A percentile compares a stretch with the other conserved stretches of the same genome.
Evolutionary conservation across 2,329 filamentous ascomycete species (phyloP).

Genomic region (Aureobasidium uvarum): DNA sequence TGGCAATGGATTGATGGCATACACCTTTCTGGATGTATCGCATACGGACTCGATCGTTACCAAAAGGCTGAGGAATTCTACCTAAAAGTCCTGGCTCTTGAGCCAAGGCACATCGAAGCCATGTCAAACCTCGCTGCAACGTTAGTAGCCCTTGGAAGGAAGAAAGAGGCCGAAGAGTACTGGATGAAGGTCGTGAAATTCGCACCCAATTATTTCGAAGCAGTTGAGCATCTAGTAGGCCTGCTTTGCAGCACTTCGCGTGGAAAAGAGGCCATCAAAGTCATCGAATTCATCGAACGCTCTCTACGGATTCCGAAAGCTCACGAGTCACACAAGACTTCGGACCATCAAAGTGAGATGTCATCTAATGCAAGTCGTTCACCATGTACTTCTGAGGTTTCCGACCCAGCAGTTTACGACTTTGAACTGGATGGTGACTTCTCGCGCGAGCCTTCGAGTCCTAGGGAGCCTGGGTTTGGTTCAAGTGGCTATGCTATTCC

Average conservation of each 20-base stretch:
- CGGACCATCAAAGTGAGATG: conserved; percentile 59
- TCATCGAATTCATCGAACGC: conserved; percentile 81
- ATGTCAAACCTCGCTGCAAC: conserved; percentile 92
- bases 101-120: conserved; percentile 80
- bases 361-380: conserved; percentile 55
- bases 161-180: conserved; percentile 77
- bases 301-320: conserved; percentile 57
- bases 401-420: conserved; percentile 59
- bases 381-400: conserved; percentile 54
- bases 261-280: conserved; percentile 77
- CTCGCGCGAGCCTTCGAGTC: conserved; percentile 37
- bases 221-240: conserved; percentile 89
- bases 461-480: conserved; percentile 59
- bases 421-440: conserved; percentile 49
- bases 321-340: conserved; percentile 49
- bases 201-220: conserved; percentile 87
- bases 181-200: conserved; percentile 83
- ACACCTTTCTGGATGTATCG: conserved; percentile 83
- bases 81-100: conserved; percentile 61
- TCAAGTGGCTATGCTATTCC: conserved; percentile 83
- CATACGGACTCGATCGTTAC: conserved; percentile 85
- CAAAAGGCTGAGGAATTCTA: conserved; percentile 75
- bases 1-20: conserved; percentile 95
- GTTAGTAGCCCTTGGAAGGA: conserved; percentile 76
- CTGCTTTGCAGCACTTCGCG: conserved; percentile 79